A percentile compares a stretch with the other conserved stretches of the same genome.
Conservation (phyloP, 1,139 yeast genomes). For the Pneumocystis sp. region DNA sequence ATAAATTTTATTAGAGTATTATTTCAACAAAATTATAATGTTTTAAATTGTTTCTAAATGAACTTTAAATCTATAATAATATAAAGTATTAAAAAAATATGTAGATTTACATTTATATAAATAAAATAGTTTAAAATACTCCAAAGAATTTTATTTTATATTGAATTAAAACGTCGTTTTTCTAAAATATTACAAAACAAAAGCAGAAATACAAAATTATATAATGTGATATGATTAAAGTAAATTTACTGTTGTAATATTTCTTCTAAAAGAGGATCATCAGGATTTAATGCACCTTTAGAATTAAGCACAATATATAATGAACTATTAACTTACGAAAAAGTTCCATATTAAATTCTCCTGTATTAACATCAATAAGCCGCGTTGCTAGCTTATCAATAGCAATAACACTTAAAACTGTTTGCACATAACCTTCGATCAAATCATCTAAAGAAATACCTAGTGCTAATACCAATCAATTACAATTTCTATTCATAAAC, state of each 20-base stretch:
- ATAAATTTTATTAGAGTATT: no score
- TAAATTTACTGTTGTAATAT: neutral
- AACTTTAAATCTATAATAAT: no score
- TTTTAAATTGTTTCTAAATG: no score
- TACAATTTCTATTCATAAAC: neutral
- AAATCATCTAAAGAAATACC: neutral
- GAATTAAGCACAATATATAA: neutral
- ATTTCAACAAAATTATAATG: no score
- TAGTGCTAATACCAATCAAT: neutral
- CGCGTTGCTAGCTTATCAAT: conserved; percentile 1
- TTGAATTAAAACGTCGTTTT: no score
- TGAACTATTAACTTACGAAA: neutral
- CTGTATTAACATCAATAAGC: neutral
- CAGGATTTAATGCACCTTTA: neutral
- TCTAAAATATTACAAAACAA: no score
- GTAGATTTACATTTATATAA: no score
- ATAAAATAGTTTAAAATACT: no score
- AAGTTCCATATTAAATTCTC: neutral
- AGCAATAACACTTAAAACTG: conserved; percentile 1
- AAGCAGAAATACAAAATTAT: no score
- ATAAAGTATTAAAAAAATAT: no score
- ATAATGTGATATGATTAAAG: no score
- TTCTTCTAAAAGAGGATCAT: neutral
- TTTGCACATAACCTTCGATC: conserved; percentile 2
- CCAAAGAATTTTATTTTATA: no score